Conservation (phyloP, 495 filamentous ascomycete species). For the Neurospora sp. region DNA sequence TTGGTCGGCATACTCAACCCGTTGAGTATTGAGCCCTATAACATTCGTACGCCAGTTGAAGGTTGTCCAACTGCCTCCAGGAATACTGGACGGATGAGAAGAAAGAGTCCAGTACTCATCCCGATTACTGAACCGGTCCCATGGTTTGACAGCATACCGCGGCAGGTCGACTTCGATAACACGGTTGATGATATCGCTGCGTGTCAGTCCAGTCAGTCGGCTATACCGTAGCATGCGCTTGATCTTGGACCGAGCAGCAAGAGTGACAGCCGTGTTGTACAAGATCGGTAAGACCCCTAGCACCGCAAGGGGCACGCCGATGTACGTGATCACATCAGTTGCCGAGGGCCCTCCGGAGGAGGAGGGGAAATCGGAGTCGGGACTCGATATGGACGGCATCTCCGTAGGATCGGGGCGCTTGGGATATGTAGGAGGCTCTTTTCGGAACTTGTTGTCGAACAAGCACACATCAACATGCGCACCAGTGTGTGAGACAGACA, state of each 20-base stretch:
- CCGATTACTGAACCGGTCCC: conserved; percentile 40
- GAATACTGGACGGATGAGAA: conserved; percentile 34
- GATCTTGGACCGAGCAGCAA: conserved; percentile 46
- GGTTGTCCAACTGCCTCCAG: conserved; percentile 51
- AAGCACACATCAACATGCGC: background rate
- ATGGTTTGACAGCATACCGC: conserved; percentile 49
- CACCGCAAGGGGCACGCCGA: conserved; percentile 54
- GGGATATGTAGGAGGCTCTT: background rate
- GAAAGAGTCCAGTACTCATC: conserved; percentile 47
- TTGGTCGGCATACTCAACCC: conserved; percentile 55
- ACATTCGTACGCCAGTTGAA: conserved; percentile 54
- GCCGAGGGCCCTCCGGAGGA: conserved; percentile 13
- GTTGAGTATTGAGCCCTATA: conserved; percentile 48
- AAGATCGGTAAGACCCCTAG: conserved; percentile 59
- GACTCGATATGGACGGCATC: background rate
- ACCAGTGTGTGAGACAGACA: background rate
- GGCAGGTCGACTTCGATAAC: conserved; percentile 58
- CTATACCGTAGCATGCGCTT: conserved; percentile 43
- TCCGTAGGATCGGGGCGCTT: background rate
- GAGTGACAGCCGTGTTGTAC: conserved; percentile 45
- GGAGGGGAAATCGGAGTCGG: background rate
- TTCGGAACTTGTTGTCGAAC: background rate
- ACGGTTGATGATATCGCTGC: conserved; percentile 51
- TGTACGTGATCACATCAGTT: conserved; percentile 39
- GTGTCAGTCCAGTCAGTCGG: conserved; percentile 44